Base-by-base conservation (phyloP, 108 stramenopile genomes). In the Nitzschia palea region DNA sequence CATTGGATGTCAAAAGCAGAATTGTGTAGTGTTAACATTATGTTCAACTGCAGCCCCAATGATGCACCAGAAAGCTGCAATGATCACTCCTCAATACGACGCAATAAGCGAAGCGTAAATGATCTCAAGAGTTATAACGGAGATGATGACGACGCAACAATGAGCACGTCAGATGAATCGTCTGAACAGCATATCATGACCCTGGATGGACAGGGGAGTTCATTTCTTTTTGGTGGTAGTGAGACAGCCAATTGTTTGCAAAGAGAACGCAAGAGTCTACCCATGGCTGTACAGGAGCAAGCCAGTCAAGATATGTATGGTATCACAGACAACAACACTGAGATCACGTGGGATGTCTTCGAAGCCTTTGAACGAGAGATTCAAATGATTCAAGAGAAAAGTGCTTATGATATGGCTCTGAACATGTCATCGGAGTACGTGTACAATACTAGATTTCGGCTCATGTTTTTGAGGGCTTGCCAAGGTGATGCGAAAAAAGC, bases 221-320 rank as follows among this genome's bases (percentile, higher is more conserved):
- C 55, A 3, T 59, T 59, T 37, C 23, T 34, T 3, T 59, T 59
- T 59, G 58, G 58, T 20, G 36, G 58, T 20, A 23, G 23, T 14
- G 22, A 37, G 10, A 23, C 36, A 10, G 47, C 58, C 17, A 40
- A 48, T 23, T 71, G 70, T 43, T 43, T 71, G 26, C 51, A 59
- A 4, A 14, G 70, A 2, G 70, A 71, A 34, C 48, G 61, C 30
- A 47, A 62, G 15, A 58, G 54, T 30, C 52, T 71, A 14, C 60
- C 59, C 0, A 51, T 50, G n/a, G 33, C 27, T 35, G n/a, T 26
- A 9, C 70, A 52, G 20, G 52, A 61, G 20, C 44, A 62, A 26
- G 70, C 54, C 33, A 40, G 45, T 4, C 70, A 71, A 50, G 70
- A 71, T 61, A 33, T 71, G 50, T 64, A 58, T 28, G 71, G 71